phyloP scores from a whole-genome alignment of 306 rosid species.

The Trifolium subterraneum region DNA sequence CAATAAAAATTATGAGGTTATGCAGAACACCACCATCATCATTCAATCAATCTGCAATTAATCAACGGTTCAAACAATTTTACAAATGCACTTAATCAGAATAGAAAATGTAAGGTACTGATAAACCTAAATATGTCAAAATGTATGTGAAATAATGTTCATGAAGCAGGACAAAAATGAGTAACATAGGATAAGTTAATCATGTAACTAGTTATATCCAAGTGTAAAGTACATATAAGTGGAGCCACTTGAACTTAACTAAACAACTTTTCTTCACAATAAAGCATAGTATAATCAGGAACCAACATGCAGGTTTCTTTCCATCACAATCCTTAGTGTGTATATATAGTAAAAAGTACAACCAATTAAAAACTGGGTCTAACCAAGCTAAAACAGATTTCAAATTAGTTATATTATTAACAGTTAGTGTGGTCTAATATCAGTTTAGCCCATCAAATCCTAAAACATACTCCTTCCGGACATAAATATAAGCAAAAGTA shows the following conservation, averaged over 20 bases:
- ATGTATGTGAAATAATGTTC: slow-evolving; percentile 8
- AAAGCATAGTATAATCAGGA: slow-evolving; percentile 8
- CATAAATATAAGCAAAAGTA: no score
- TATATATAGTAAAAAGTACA: slow-evolving; percentile 9
- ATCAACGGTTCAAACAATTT: background rate
- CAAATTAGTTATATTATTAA: background rate
- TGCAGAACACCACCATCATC: slow-evolving; percentile 1
- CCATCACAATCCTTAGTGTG: slow-evolving; percentile 18
- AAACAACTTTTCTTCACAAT: slow-evolving; percentile 14
- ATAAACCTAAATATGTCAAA: slow-evolving; percentile 17
- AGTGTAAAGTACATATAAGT: background rate
- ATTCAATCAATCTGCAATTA: background rate
- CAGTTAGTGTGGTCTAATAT: slow-evolving; percentile 2
- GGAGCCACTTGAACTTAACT: slow-evolving; percentile 15
- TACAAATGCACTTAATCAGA: slow-evolving; percentile 11
- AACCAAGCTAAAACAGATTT: slow-evolving; percentile 8
- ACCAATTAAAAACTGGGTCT: background rate
- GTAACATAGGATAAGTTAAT: slow-evolving; percentile 20
- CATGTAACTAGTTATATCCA: background rate
- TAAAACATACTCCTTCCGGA: no score
- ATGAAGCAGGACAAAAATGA: slow-evolving; percentile 9
- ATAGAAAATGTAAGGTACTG: slow-evolving; percentile 2
- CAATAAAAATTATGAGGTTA: background rate
- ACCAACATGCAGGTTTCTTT: background rate
- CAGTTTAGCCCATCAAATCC: no score